Conservation (phyloP, 352 stramenopile species). For the Globisporangium orthogonon region DNA sequence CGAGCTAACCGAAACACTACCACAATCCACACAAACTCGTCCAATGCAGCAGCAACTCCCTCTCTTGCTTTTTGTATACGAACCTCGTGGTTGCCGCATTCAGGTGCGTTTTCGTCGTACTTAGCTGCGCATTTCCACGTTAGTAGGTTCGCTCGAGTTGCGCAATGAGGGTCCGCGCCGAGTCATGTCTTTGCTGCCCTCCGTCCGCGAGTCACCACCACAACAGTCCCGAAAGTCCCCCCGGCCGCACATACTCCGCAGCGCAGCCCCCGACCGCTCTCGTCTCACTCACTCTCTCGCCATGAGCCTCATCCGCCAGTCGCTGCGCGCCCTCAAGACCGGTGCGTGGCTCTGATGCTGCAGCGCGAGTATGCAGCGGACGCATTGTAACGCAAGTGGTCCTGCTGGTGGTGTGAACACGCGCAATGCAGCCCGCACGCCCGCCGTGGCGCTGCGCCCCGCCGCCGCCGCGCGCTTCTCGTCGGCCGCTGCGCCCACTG, state of each 20-base stretch:
- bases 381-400: not conserved
- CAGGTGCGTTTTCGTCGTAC: too few relatives aligned
- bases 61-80: too few relatives aligned
- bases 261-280: conserved; percentile 6
- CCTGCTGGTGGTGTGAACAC: too few relatives aligned
- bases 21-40: too few relatives aligned
- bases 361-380: not conserved
- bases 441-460: conserved; percentile 39
- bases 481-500: conserved; percentile 39
- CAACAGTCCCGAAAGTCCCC: conserved; percentile 24
- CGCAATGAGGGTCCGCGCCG: not conserved
- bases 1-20: too few relatives aligned
- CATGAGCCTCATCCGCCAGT: conserved; percentile 83
- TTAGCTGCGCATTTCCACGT: too few relatives aligned
- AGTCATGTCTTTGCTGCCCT: conserved; percentile 1
- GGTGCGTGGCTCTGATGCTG: conserved; percentile 32
- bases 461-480: conserved; percentile 35
- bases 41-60: too few relatives aligned
- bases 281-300: not conserved
- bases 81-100: too few relatives aligned
- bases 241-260: conserved; percentile 10
- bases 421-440: conserved; percentile 33
- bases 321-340: conserved; percentile 71
- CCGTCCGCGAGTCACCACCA: conserved; percentile 1
- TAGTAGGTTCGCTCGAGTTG: not conserved